Evolutionary conservation across 73 alveolate genomes (phyloP).

Genomic region (Symbiodinium pilosum): DNA sequence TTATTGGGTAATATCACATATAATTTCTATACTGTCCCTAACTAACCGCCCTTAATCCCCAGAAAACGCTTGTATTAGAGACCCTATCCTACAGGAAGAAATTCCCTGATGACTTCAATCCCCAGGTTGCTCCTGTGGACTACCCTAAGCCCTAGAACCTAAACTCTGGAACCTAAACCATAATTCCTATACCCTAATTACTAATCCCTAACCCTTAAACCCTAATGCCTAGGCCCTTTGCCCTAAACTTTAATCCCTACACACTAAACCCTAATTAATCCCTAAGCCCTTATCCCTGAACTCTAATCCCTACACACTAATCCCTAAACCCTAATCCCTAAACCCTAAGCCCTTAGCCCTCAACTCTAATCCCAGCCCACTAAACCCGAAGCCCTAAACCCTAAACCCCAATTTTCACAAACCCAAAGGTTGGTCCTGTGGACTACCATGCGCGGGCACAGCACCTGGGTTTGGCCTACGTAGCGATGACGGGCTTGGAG

Average conservation of each 20-base stretch:
- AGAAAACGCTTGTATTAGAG: no score
- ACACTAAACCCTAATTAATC: no score
- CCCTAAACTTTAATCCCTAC: neutral
- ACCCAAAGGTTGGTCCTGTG: neutral
- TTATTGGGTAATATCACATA: no score
- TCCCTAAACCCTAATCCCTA: neutral
- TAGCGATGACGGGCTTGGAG: neutral
- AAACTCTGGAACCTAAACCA: neutral
- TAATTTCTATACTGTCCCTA: no score
- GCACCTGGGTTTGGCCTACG: neutral
- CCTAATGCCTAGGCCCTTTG: neutral
- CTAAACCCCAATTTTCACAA: neutral
- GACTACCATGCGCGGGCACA: neutral
- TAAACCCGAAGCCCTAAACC: neutral
- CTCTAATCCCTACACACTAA: no score
- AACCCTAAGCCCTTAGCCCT: neutral
- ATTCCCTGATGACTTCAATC: no score
- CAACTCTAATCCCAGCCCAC: neutral
- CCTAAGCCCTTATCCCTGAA: neutral
- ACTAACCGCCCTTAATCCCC: no score
- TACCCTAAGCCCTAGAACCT: neutral
- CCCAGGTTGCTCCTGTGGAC: no score
- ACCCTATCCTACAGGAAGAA: no score
- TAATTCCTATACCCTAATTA: no score
- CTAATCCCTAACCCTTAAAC: neutral